Evolutionary conservation across 2,329 filamentous ascomycete genomes (phyloP).

Genomic region (Escovopsis sp.): DNA sequence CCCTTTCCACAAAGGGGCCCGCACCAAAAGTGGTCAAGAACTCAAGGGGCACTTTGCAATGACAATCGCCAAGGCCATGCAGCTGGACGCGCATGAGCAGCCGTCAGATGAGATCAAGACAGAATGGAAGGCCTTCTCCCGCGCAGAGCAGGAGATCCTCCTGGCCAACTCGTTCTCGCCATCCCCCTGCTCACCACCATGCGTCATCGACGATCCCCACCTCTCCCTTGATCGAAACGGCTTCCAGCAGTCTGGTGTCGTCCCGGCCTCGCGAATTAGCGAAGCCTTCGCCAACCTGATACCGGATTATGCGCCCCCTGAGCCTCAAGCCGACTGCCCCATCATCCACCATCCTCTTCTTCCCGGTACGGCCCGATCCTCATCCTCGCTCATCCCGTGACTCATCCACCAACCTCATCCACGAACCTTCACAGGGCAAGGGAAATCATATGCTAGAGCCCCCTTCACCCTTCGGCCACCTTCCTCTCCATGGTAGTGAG

Average conservation of each 20-base stretch:
- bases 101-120: constrained; percentile 55
- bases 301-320: constrained; percentile 14
- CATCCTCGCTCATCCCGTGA: too few species aligned
- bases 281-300: constrained; percentile 28
- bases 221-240: constrained; percentile 20
- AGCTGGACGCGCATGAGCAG: constrained; percentile 61
- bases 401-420: too few species aligned
- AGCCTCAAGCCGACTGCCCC: constrained; percentile 23
- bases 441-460: too few species aligned
- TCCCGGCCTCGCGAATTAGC: constrained; percentile 27
- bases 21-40: too few species aligned
- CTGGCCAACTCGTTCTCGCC: constrained; percentile 24
- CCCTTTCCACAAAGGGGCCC: too few species aligned
- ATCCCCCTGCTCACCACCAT: too few species aligned
- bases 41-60: too few species aligned
- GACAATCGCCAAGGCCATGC: constrained; percentile 13
- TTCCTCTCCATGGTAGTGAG: not conserved
- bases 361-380: constrained; percentile 42
- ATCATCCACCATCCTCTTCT: constrained; percentile 51
- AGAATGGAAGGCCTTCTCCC: constrained; percentile 62
- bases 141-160: constrained; percentile 37
- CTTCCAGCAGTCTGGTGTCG: constrained; percentile 30
- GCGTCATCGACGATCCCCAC: constrained; percentile 39
- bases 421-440: too few species aligned
- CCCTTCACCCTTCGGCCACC: not conserved